Evolutionary conservation across 2,329 filamentous ascomycete species (phyloP), one percentile per base, ranked within the genome.

Genomic region (Colletotrichum echinochloae): DNA sequence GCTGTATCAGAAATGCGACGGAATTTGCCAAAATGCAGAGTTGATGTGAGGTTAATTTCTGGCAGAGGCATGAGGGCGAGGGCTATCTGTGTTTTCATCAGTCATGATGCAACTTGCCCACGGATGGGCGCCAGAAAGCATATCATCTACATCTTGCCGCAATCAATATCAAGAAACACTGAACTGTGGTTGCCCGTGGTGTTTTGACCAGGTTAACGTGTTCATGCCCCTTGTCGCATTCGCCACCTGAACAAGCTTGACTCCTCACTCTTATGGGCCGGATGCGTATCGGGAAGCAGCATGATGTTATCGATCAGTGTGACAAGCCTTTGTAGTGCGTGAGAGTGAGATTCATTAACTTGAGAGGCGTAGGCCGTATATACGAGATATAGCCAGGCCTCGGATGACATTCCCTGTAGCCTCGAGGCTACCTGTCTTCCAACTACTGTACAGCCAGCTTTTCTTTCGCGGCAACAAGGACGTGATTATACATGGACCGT

Each of bases 1-100:
- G 7, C 73, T 83, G 3, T 83, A 82, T 62, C 71, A 78, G 60
- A 79, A 77, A 70, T 83, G 81, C 62, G 64, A 70, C 14, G 78
- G 75, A 55, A 65, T 73, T 57, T 78, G 77, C 41, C 44, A 66
- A 57, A 78, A 78, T 60, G 73, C 71, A n/a, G 61, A 55, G 8
- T 62, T 73, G 41, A 60, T 73, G 41, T 73, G 35, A 65, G 41
- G 23, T 16, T 28, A 9, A 61, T 26, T 30, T 44, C 26, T 23
- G 20, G 33, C 23, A 35, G 46, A 26, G 16, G 8, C 8, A 23
- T 20, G 11, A 30, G 28, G 28, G 33, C 26, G 41, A 35, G 23
- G 14, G 30, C 5, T 35, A 12, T 35, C n/a, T 35, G 26, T 30
- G n/a, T 60, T 48, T 48, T 12, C 16, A 23, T 60, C 11, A 48